Conservation (phyloP, 2,329 filamentous ascomycete genomes). For the Samsoniella hepiali region DNA sequence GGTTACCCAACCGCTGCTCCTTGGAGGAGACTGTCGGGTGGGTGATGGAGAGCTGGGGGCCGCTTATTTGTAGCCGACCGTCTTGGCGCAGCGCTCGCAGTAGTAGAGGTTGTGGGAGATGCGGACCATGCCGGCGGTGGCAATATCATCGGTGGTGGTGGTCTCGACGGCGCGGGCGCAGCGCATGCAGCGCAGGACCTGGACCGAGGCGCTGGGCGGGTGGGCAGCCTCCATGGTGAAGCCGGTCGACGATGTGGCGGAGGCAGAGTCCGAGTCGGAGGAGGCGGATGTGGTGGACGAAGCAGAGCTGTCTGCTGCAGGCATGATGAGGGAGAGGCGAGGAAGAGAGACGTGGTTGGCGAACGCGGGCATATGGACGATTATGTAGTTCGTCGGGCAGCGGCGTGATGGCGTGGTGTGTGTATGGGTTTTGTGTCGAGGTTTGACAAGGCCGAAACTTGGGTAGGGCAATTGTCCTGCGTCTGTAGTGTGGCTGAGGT, state of each 20-base stretch:
- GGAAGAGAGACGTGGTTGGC: constrained; percentile 13
- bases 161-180: constrained; percentile 59
- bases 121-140: constrained; percentile 59
- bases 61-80: constrained; percentile 60
- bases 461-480: neutral
- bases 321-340: constrained; percentile 22
- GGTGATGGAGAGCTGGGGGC: neutral
- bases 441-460: constrained; percentile 3
- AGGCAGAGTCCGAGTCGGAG: constrained; percentile 42
- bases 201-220: constrained; percentile 50
- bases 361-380: constrained; percentile 16
- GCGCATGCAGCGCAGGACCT: constrained; percentile 61
- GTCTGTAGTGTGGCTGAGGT: neutral
- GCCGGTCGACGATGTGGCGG: constrained; percentile 29
- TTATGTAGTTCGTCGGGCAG: constrained; percentile 12
- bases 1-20: neutral
- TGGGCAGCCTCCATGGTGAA: constrained; percentile 48
- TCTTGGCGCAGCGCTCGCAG: constrained; percentile 60
- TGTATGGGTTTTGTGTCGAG: neutral
- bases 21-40: neutral
- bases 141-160: constrained; percentile 57
- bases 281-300: constrained; percentile 35
- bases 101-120: constrained; percentile 66
- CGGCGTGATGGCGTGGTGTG: neutral
- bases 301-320: constrained; percentile 27